phyloP scores from a whole-genome alignment of 192 early-diverging fungal genomes.

The Backusella sp. region DNA sequence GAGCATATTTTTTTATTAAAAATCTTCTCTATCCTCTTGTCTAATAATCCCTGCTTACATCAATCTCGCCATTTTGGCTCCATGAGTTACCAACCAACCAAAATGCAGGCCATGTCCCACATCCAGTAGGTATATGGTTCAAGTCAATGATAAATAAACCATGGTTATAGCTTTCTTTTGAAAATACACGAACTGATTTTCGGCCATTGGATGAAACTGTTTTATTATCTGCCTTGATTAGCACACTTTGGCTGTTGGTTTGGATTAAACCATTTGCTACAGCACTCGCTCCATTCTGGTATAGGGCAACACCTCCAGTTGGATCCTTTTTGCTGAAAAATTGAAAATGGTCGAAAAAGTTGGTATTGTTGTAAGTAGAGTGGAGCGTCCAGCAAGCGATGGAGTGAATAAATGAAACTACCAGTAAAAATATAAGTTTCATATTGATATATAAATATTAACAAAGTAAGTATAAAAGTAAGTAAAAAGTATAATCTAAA shows the following conservation, averaged over 20 bases:
- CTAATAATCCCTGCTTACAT: background rate
- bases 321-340: background rate
- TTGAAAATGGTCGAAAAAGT: background rate
- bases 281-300: background rate
- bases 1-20: background rate
- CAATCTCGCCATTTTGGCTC: background rate
- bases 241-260: background rate
- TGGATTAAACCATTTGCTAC: background rate
- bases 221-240: background rate
- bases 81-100: background rate
- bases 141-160: background rate
- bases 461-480: background rate
- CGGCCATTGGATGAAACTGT: background rate
- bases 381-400: background rate
- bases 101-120: background rate
- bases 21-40: background rate
- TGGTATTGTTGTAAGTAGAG: background rate
- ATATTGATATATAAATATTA: background rate
- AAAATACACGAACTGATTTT: background rate
- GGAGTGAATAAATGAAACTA: background rate
- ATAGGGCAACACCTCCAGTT: background rate
- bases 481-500: background rate
- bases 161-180: background rate
- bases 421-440: background rate
- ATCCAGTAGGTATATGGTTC: background rate